Evolutionary conservation across 768 basidiomycete species (phyloP).

Genomic region (Phaeolepiota aurea): DNA sequence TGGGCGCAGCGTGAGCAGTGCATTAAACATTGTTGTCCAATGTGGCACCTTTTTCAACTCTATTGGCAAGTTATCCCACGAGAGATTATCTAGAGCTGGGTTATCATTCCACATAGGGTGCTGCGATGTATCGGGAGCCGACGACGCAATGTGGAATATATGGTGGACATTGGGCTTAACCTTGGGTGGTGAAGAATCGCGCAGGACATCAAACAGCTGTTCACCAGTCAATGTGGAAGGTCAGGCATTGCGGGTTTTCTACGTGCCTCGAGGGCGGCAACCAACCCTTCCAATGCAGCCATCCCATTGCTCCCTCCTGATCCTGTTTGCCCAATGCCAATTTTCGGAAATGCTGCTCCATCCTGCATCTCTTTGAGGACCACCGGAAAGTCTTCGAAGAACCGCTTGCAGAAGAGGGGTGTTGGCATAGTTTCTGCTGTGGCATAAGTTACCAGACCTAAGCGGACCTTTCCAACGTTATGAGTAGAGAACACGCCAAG

Average conservation of each 20-base stretch:
- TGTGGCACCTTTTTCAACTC: constrained; percentile 61
- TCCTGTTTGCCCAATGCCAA: constrained; percentile 48
- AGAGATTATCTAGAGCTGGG: constrained; percentile 36
- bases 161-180: constrained; percentile 24
- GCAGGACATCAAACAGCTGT: constrained; percentile 36
- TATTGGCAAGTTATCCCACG: constrained; percentile 51
- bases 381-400: constrained; percentile 6
- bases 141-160: constrained; percentile 55
- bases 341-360: neutral
- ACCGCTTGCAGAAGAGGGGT: constrained; percentile 4
- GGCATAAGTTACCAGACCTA: constrained; percentile 5
- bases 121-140: constrained; percentile 43
- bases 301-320: constrained; percentile 43
- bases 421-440: constrained; percentile 4
- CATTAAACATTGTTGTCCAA: too few relatives aligned
- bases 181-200: constrained; percentile 8
- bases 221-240: neutral
- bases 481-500: neutral
- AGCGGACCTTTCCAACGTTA: neutral
- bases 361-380: constrained; percentile 2
- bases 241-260: too few relatives aligned
- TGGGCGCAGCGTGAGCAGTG: neutral
- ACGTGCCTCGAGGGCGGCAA: constrained; percentile 61
- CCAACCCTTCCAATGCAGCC: constrained; percentile 64
- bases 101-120: constrained; percentile 48